Conservation (phyloP, 2,329 filamentous ascomycete species). For the Trichoderma hamatum region DNA sequence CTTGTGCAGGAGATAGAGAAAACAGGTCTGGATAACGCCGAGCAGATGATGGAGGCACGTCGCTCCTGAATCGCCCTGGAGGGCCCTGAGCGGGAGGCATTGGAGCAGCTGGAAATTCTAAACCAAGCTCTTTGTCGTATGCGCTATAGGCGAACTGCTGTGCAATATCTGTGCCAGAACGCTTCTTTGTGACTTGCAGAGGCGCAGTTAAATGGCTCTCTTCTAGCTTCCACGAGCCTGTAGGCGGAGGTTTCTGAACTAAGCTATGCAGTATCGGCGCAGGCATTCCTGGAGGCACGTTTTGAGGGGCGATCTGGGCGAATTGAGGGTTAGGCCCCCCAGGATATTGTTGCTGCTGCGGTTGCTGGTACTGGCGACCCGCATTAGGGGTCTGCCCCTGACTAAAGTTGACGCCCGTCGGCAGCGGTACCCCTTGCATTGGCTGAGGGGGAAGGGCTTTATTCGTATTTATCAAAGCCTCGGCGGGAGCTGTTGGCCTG, state of each 20-base stretch:
- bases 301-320: neutral
- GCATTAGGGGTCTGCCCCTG: constrained; percentile 11
- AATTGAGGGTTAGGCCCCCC: neutral
- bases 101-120: constrained; percentile 30
- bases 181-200: constrained; percentile 44
- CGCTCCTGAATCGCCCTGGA: constrained; percentile 37
- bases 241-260: constrained; percentile 46
- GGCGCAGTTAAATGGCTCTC: constrained; percentile 59
- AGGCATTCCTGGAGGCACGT: neutral
- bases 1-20: constrained; percentile 31
- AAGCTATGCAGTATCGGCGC: constrained; percentile 40
- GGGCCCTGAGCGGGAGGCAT: constrained; percentile 28
- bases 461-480: neutral
- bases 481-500: neutral
- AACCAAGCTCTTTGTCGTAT: constrained; percentile 57
- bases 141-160: constrained; percentile 42
- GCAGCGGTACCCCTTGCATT: neutral
- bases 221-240: constrained; percentile 57
- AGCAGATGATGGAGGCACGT: constrained; percentile 55
- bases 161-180: constrained; percentile 38
- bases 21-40: constrained; percentile 55
- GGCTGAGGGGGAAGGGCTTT: neutral
- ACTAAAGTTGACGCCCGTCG: neutral
- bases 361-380: neutral
- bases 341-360: neutral